These are phyloP conservation scores for Leishmania mexicana DNA, from an alignment of 208 protist species.

Conservation along the genomic window DNA sequence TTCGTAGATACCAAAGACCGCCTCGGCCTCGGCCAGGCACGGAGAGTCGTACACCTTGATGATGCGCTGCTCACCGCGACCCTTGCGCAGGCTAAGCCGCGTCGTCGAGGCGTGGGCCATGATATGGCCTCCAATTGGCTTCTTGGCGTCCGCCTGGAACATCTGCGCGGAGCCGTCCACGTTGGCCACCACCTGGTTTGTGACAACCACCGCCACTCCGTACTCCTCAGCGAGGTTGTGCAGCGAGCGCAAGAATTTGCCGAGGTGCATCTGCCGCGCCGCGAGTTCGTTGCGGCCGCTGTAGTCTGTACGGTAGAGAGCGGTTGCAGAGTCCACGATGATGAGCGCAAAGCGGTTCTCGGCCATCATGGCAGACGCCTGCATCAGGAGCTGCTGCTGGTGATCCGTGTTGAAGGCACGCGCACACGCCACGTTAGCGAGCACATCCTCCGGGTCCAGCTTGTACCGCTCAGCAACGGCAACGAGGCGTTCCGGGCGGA, in stretches of 20 bases:
- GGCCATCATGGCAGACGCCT: constrained; percentile 98
- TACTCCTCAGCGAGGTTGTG: constrained; percentile 98
- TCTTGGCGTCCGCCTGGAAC: constrained; percentile 98
- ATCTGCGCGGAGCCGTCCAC: constrained; percentile 97
- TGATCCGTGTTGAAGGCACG: constrained; percentile 99
- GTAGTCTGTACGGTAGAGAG: constrained; percentile 99
- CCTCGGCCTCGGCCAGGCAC: constrained; percentile 97
- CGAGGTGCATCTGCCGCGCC: constrained; percentile 98
- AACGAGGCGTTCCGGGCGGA: constrained; percentile 95
- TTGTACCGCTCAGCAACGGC: constrained; percentile 95
- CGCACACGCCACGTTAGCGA: constrained; percentile 99
- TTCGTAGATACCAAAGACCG: constrained; percentile 96
- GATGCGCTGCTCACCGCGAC: constrained; percentile 98
- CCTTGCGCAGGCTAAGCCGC: constrained; percentile 98
- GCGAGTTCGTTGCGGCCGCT: constrained; percentile 98
- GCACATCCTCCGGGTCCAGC: constrained; percentile 96
- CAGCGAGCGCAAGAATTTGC: constrained; percentile 98
- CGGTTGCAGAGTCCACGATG: constrained; percentile 99
- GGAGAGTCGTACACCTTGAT: constrained; percentile 99
- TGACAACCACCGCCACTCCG: constrained; percentile 99
- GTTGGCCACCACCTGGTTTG: constrained; percentile 99
- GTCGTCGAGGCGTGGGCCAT: constrained; percentile 99
- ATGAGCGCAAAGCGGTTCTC: constrained; percentile 98
- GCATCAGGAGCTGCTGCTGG: constrained; percentile 95
- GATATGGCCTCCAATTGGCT: constrained; percentile 99